Evolutionary conservation across 257 asterid species (phyloP).

Genomic region (Solanum clarkiae): DNA sequence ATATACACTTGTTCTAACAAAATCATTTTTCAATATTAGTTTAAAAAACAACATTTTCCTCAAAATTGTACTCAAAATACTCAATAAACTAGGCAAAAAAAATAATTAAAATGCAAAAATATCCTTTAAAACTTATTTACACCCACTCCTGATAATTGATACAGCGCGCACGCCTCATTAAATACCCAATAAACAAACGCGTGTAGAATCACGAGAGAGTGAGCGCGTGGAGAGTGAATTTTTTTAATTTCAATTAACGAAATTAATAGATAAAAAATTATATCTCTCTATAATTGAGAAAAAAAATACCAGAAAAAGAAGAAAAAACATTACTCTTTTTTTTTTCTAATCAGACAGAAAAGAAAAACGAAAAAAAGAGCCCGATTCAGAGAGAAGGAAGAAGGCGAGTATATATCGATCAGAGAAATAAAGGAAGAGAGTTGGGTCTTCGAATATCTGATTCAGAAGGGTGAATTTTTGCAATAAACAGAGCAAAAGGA

Average conservation of each 20-base stretch:
- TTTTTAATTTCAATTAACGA: not conserved
- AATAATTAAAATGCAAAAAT: not conserved
- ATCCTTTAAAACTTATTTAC: not conserved
- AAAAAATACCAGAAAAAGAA: not conserved
- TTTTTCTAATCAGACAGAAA: conserved; percentile 27
- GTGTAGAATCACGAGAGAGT: not conserved
- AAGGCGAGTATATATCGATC: conserved; percentile 14
- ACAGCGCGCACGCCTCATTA: not conserved
- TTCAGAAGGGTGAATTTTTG: not conserved
- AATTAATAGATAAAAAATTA: not conserved
- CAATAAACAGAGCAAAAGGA: conserved; percentile 53
- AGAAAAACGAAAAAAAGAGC: conserved; percentile 21
- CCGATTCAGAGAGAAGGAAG: conserved; percentile 19
- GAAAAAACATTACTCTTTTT: not conserved
- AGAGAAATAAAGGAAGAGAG: conserved; percentile 21
- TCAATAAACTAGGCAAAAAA: not conserved
- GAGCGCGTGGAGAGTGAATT: not conserved
- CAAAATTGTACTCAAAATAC: not conserved
- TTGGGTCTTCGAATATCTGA: conserved; percentile 8
- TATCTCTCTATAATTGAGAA: not conserved
- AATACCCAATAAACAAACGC: not conserved
- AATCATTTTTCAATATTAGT: not conserved
- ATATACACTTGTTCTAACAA: not conserved
- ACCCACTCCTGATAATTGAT: not conserved
- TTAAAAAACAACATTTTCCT: not conserved